phyloP scores from a whole-genome alignment of 768 basidiomycete genomes.

The Lentinula guzmanii region DNA sequence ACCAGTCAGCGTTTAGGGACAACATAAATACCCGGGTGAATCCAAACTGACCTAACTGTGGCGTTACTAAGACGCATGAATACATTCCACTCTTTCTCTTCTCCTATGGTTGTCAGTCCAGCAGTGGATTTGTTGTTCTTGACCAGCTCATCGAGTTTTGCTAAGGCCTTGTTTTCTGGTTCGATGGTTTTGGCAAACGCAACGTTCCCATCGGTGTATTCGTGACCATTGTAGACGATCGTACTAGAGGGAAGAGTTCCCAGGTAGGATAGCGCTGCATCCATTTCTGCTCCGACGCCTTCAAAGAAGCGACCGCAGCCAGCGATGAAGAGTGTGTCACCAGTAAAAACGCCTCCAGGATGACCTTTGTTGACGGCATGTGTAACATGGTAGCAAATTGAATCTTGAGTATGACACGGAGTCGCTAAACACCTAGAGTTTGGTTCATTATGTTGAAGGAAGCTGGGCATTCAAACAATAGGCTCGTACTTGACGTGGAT shows the following conservation, averaged over 20 bases:
- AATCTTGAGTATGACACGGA: conserved; percentile 95
- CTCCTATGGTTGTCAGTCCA: conserved; percentile 82
- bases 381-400: conserved; percentile 85
- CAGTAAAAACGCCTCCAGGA: conserved; percentile 84
- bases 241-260: conserved; percentile 74
- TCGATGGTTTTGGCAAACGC: conserved; percentile 68
- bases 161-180: conserved; percentile 51
- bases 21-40: background rate
- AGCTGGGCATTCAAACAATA: background rate
- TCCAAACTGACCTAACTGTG: conserved; percentile 52
- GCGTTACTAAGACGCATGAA: conserved; percentile 78
- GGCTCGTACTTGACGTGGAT: conserved; percentile 50
- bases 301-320: conserved; percentile 97
- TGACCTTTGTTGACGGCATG: conserved; percentile 38
- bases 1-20: conserved; percentile 2
- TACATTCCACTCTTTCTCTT: conserved; percentile 94
- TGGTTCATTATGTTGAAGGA: background rate
- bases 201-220: conserved; percentile 75
- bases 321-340: conserved; percentile 85
- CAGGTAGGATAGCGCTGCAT: conserved; percentile 64
- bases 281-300: conserved; percentile 76
- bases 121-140: conserved; percentile 59
- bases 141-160: conserved; percentile 52
- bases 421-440: conserved; percentile 68
- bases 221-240: conserved; percentile 84